Base-by-base conservation (phyloP, 176 grass and related monocot species). In the Carex pumila region DNA sequence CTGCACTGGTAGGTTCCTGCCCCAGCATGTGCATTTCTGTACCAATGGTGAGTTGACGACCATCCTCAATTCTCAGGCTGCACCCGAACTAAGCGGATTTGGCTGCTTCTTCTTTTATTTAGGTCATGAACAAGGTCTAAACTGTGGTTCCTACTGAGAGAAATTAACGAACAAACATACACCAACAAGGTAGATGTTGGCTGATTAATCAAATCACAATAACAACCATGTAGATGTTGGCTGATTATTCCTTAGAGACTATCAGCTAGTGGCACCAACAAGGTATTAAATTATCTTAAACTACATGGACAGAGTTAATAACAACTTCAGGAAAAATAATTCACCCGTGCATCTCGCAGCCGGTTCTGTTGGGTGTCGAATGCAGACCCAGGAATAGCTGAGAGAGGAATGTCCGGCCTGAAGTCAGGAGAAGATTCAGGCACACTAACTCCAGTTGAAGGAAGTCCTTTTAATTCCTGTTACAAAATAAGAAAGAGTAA, bases 391-490 rank as follows among this genome's bases (percentile, higher is more conserved):
- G 96, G 96, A 78, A 99, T 85, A 81, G 88, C 91, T 21, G 91
- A 90, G 61, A 99, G 86, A 62, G 96, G 96, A 87, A 61, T 62
- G 61, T 68, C 22, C 53, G 85, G 5, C 61, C 89, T 83, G 25
- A 91, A 94, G 76, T 89, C 90, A 74, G 89, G 79, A 8, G 88
- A 86, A 81, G 89, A 8, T 76, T 65, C 81, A 34, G 96, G 88
- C 64, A 95, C 91, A 59, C 80, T 93, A 60, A 92, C 81, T 52
- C 89, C 74, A 31, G 87, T 82, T 77, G 86, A 91, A 87, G 96
- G 96, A 86, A 99, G 88, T 60, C 92, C 96, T 71, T 92, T 94
- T 74, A 99, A 80, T 72, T 91, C 86, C 93, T 99, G 75, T 75
- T 81, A 59, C 87, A 87, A 81, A 81, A 87, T 80, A 72, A 79